These are phyloP conservation scores for Talaromyces ruber DNA, from an alignment of 495 filamentous ascomycete genomes.

Conservation along the genomic window DNA sequence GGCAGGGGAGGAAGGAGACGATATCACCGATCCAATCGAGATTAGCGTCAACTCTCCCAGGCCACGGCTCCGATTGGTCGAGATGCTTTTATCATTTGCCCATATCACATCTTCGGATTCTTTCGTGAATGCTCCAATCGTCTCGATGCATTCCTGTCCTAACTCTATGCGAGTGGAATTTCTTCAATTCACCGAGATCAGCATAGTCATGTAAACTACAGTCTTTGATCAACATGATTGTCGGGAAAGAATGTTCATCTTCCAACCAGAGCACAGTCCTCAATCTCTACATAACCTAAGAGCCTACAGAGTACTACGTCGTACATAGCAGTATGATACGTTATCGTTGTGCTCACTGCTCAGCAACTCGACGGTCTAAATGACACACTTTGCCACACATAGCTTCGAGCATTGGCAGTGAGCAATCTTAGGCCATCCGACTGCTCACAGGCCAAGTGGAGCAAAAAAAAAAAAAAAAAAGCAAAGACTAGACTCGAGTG, in stretches of 20 bases:
- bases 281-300: neutral
- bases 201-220: neutral
- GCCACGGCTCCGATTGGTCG: neutral
- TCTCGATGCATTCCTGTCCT: neutral
- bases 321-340: too few relatives aligned
- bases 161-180: neutral
- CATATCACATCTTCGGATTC: neutral
- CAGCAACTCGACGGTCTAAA: neutral
- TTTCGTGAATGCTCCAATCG: neutral
- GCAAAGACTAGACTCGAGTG: neutral
- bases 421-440: neutral
- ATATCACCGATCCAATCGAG: neutral
- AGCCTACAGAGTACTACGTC: neutral
- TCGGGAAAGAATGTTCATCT: neutral
- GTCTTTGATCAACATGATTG: neutral
- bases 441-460: neutral
- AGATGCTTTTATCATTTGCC: neutral
- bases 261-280: neutral
- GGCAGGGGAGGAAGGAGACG: neutral
- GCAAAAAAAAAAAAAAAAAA: neutral
- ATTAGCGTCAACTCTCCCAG: neutral
- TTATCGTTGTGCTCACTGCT: neutral
- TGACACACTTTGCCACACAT: neutral
- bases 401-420: too few relatives aligned
- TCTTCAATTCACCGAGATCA: neutral